Conservation (phyloP, 192 early-diverging fungal species). For the Coemansia sp. region DNA sequence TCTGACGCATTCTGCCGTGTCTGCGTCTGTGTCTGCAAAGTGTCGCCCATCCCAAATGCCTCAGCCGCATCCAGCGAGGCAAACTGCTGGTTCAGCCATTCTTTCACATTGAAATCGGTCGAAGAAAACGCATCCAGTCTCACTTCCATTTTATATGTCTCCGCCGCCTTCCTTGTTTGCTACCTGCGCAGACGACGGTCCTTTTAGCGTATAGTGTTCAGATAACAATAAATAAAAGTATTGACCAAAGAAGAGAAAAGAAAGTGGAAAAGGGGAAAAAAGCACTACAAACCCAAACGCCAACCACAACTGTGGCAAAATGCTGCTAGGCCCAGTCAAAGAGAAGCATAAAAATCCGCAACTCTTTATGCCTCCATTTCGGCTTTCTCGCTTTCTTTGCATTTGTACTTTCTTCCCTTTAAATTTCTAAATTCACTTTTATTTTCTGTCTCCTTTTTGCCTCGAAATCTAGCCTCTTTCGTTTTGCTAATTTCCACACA, state of each 20-base stretch:
- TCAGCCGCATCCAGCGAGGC: constrained; percentile 11
- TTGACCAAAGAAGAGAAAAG: background rate
- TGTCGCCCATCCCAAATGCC: constrained; percentile 1
- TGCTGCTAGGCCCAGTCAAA: background rate
- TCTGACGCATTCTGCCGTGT: background rate
- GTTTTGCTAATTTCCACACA: too few species aligned
- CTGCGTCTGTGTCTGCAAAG: background rate
- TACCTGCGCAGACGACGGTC: background rate
- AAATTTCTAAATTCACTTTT: too few species aligned
- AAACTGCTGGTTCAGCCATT: constrained; percentile 50
- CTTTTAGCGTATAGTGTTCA: background rate
- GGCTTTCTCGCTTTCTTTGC: too few species aligned
- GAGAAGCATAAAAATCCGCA: background rate
- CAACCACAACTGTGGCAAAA: too few species aligned
- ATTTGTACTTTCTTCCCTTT: too few species aligned
- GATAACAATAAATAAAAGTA: background rate
- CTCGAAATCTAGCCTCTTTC: too few species aligned
- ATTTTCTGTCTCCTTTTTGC: too few species aligned
- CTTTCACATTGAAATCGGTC: constrained; percentile 33
- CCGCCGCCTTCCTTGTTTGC: background rate
- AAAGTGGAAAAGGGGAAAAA: too few species aligned
- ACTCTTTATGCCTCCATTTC: too few species aligned
- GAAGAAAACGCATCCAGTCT: constrained; percentile 39
- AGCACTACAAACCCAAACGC: too few species aligned
- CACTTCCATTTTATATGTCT: constrained; percentile 27